Evolutionary conservation across 345 rosid genomes (phyloP).

Genomic region (Corymbia maculata): DNA sequence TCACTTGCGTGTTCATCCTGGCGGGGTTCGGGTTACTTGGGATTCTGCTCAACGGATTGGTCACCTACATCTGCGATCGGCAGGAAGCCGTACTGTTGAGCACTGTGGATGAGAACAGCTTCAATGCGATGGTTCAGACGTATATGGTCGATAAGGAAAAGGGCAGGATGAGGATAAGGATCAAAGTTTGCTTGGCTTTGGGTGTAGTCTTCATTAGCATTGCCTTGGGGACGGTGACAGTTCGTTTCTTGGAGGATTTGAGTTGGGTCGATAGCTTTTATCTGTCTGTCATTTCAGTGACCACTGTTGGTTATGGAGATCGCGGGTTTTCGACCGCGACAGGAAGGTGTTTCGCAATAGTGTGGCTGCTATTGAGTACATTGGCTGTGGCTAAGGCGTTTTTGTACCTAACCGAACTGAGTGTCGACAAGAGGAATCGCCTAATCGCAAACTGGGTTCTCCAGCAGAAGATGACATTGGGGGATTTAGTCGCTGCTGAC

Average conservation of each 20-base stretch:
- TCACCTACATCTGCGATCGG: conserved; percentile 49
- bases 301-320: conserved; percentile 70
- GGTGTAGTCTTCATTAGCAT: conserved; percentile 32
- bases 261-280: conserved; percentile 57
- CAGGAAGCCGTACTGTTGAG: conserved; percentile 48
- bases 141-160: conserved; percentile 45
- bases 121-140: conserved; percentile 27
- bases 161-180: conserved; percentile 59
- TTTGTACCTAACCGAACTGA: conserved; percentile 37
- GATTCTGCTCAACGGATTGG: conserved; percentile 50
- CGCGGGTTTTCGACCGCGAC: conserved; percentile 19
- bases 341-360: conserved; percentile 52
- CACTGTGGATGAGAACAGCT: conserved; percentile 32
- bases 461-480: conserved; percentile 47
- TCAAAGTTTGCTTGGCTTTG: conserved; percentile 42
- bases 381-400: conserved; percentile 60
- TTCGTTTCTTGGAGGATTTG: conserved; percentile 32
- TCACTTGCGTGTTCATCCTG: conserved; percentile 44
- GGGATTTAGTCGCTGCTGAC: conserved; percentile 62
- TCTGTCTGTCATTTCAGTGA: conserved; percentile 54
- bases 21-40: conserved; percentile 58
- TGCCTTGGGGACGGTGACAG: conserved; percentile 32
- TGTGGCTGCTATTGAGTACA: conserved; percentile 53
- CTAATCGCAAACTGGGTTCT: conserved; percentile 56
- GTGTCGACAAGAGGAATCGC: conserved; percentile 50